Conservation (phyloP, 2,329 filamentous ascomycete species). For the Lasiodiplodia sp. region DNA sequence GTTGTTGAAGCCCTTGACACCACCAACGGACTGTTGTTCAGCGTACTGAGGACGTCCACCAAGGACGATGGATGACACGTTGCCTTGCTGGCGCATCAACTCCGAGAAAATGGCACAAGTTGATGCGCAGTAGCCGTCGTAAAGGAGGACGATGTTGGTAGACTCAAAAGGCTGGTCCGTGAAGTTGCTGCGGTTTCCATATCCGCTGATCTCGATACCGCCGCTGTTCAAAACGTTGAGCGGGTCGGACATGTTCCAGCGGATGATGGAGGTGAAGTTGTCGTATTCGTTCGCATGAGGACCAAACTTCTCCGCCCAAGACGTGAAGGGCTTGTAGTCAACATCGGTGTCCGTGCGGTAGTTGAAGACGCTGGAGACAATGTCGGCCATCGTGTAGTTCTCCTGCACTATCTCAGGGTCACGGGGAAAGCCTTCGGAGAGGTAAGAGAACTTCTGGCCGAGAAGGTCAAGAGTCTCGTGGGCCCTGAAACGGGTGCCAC, state of each 20-base stretch:
- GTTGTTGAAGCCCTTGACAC: conserved; percentile 59
- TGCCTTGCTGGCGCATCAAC: conserved; percentile 60
- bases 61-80: conserved; percentile 62
- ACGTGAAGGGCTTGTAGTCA: conserved; percentile 58
- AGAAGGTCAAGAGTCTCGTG: conserved; percentile 57
- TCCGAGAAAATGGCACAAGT: conserved; percentile 66
- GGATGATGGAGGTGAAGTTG: conserved; percentile 41
- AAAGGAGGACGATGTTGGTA: conserved; percentile 61
- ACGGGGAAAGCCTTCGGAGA: conserved; percentile 43
- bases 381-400: conserved; percentile 47
- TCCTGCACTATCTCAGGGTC: conserved; percentile 41
- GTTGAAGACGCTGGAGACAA: conserved; percentile 55
- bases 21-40: conserved; percentile 62
- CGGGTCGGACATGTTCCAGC: conserved; percentile 48
- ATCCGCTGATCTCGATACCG: conserved; percentile 48
- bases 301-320: conserved; percentile 53
- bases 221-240: conserved; percentile 40
- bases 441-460: conserved; percentile 48
- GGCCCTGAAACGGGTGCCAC: conserved; percentile 60
- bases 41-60: conserved; percentile 58
- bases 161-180: conserved; percentile 61
- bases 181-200: conserved; percentile 52
- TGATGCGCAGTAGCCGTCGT: conserved; percentile 66
- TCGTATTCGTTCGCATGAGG: conserved; percentile 51
- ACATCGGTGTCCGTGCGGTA: conserved; percentile 56